phyloP scores from a whole-genome alignment of 192 early-diverging fungal species.

The Backusella liffmaniae region DNA sequence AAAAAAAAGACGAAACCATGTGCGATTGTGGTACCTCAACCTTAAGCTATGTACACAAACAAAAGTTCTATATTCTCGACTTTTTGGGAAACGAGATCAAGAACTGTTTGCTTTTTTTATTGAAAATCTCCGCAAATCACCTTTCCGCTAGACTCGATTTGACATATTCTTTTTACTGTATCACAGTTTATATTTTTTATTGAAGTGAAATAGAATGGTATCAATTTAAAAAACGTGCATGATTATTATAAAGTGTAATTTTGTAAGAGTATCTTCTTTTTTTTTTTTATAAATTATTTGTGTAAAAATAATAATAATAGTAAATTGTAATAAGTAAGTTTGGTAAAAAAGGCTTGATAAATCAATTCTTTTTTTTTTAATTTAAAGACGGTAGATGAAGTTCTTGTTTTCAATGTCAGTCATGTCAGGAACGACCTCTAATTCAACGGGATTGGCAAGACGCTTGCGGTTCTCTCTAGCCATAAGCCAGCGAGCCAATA shows the following conservation, averaged over 20 bases:
- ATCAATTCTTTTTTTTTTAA: not conserved
- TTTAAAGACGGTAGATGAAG: slow-evolving; percentile 16
- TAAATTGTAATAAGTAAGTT: not conserved
- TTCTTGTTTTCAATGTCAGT: slow-evolving; percentile 16
- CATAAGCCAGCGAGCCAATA: slow-evolving; percentile 18
- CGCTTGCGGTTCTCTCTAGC: slow-evolving; percentile 12
- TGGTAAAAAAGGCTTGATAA: not conserved
- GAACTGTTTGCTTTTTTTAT: not conserved
- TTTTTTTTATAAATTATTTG: not conserved
- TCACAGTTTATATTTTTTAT: not conserved
- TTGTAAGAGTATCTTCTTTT: slow-evolving; percentile 6
- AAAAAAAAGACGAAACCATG: not conserved
- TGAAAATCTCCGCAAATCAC: not conserved
- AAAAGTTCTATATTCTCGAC: not conserved
- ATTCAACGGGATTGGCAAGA: slow-evolving; percentile 3
- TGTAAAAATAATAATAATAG: not conserved
- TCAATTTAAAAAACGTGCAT: slow-evolving; percentile 1
- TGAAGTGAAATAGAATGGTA: not conserved
- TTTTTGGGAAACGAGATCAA: not conserved
- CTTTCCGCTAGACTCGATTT: not conserved
- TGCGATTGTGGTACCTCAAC: not conserved
- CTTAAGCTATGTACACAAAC: not conserved
- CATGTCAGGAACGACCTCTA: slow-evolving; percentile 9
- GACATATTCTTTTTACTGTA: not conserved
- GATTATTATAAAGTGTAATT: not conserved